These are phyloP conservation scores for Phallus indusiatus DNA, from an alignment of 768 basidiomycete species.

Conservation along the genomic window DNA sequence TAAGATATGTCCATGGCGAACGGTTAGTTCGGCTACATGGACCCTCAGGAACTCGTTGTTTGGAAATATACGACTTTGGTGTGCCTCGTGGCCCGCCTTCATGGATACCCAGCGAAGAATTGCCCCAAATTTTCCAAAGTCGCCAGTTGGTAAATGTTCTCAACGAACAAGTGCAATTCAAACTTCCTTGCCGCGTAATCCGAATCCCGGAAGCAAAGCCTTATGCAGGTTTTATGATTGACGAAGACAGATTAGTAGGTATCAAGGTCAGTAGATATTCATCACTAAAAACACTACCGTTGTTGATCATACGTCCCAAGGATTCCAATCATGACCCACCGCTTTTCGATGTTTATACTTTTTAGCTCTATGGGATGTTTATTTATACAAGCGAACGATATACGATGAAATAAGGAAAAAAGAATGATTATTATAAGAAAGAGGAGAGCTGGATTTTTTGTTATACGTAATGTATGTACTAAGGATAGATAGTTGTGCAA, in stretches of 20 bases:
- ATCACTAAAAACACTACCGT: too few relatives aligned
- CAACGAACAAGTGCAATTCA: background rate
- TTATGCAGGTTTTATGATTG: conserved; percentile 7
- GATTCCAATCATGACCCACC: background rate
- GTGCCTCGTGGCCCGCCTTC: conserved; percentile 1
- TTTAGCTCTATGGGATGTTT: too few relatives aligned
- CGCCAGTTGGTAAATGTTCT: background rate
- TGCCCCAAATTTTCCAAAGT: background rate
- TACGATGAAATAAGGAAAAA: too few relatives aligned
- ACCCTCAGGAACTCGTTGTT: background rate
- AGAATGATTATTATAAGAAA: too few relatives aligned
- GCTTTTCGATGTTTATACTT: conserved; percentile 1
- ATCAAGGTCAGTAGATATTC: conserved; percentile 8
- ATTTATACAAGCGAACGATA: too few relatives aligned
- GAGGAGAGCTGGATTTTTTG: too few relatives aligned
- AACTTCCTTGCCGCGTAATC: background rate
- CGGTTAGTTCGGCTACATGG: background rate
- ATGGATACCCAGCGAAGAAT: background rate
- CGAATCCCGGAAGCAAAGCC: background rate
- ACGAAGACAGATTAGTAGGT: conserved; percentile 3
- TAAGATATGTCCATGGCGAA: conserved; percentile 6
- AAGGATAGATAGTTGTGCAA: too few relatives aligned
- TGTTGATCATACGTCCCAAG: too few relatives aligned
- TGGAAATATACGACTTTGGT: conserved; percentile 8
- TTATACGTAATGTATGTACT: too few relatives aligned